Evolutionary conservation across 2,329 filamentous ascomycete genomes (phyloP).

Genomic region (Curvularia eragrostidis): DNA sequence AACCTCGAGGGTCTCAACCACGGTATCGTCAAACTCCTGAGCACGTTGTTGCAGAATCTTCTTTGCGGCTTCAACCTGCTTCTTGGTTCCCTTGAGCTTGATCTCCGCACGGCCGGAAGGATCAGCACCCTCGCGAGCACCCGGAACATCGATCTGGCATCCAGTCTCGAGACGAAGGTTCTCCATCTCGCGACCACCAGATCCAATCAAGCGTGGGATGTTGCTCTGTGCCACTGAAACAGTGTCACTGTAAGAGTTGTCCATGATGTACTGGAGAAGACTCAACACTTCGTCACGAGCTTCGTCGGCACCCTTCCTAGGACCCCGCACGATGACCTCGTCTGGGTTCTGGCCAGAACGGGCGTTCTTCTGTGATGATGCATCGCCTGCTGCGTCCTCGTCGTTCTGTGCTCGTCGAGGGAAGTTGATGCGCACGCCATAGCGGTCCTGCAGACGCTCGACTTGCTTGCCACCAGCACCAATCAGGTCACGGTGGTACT

Average conservation of each 20-base stretch:
- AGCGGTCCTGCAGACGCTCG: conserved; percentile 88
- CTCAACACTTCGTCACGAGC: conserved; percentile 90
- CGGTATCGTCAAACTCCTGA: conserved; percentile 86
- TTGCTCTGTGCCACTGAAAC: conserved; percentile 90
- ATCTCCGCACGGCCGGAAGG: conserved; percentile 78
- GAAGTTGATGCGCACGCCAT: conserved; percentile 96
- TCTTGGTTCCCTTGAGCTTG: conserved; percentile 88
- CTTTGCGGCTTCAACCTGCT: conserved; percentile 89
- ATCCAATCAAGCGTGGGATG: conserved; percentile 90
- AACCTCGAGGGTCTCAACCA: conserved; percentile 83
- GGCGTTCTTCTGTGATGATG: conserved; percentile 68
- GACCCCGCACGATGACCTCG: conserved; percentile 89
- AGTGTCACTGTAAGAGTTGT: conserved; percentile 80
- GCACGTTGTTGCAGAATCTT: conserved; percentile 87
- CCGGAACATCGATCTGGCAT: conserved; percentile 90
- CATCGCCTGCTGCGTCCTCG: conserved; percentile 67
- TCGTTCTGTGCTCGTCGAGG: conserved; percentile 74
- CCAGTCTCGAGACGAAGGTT: conserved; percentile 83
- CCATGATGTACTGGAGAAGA: conserved; percentile 85
- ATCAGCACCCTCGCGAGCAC: conserved; percentile 72
- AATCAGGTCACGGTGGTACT: conserved; percentile 94
- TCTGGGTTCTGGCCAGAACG: conserved; percentile 75
- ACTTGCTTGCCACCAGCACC: conserved; percentile 87
- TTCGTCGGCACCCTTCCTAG: conserved; percentile 89
- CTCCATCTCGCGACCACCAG: conserved; percentile 89